These are phyloP conservation scores for Nidula niveotomentosa DNA, from an alignment of 1,284 basidiomycete species.

Conservation along the genomic window DNA sequence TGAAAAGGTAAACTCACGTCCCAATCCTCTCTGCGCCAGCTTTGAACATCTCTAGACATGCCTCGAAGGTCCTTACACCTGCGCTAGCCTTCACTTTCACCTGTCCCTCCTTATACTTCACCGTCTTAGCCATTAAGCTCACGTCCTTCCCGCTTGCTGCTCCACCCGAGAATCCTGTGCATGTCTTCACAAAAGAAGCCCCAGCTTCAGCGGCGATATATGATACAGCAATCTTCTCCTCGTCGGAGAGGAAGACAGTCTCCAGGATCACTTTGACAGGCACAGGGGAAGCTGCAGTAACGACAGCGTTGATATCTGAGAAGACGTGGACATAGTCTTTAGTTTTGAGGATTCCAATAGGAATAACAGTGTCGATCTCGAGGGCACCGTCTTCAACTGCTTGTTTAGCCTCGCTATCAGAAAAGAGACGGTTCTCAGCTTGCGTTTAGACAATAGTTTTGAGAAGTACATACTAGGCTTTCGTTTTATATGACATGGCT, in stretches of 20 bases:
- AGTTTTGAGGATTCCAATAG: conserved; percentile 41
- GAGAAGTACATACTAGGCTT: conserved; percentile 35
- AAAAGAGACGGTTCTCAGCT: not conserved
- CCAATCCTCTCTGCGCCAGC: conserved; percentile 51
- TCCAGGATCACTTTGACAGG: conserved; percentile 50
- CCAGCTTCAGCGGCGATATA: conserved; percentile 45
- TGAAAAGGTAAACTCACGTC: conserved; percentile 37
- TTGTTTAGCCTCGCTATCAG: conserved; percentile 38
- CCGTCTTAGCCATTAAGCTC: conserved; percentile 35
- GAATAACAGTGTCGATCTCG: conserved; percentile 49
- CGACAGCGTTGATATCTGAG: conserved; percentile 35
- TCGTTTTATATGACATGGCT: conserved; percentile 35
- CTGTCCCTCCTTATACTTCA: conserved; percentile 30
- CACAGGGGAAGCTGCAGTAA: conserved; percentile 25
- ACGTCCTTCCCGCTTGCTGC: conserved; percentile 42
- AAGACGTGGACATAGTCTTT: conserved; percentile 33
- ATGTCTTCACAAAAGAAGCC: conserved; percentile 48
- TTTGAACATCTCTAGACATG: conserved; percentile 41
- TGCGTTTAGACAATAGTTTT: not conserved
- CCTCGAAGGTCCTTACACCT: conserved; percentile 43
- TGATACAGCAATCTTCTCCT: conserved; percentile 42
- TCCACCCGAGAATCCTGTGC: conserved; percentile 45
- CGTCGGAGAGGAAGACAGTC: conserved; percentile 38
- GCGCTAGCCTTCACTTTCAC: conserved; percentile 51
- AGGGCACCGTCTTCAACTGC: conserved; percentile 42